A percentile compares a stretch with the other conserved stretches of the same genome.
These are phyloP conservation scores for Botrytis pseudocinerea DNA, from an alignment of 2,329 filamentous ascomycete species.

Conservation along the genomic window DNA sequence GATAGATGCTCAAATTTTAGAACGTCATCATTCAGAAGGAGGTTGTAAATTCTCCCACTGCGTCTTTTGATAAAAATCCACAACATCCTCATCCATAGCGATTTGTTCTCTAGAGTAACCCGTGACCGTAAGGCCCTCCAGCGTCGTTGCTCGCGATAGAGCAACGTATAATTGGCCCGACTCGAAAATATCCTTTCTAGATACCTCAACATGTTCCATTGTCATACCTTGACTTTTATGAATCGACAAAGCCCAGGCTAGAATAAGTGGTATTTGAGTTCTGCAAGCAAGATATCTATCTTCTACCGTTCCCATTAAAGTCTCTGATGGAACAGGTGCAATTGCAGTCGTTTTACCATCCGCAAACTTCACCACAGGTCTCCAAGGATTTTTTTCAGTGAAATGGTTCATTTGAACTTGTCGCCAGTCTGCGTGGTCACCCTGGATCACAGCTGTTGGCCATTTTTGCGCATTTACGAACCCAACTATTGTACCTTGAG, in stretches of 20 bases:
- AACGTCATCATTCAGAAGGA: background rate
- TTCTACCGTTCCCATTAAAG: conserved; percentile 20
- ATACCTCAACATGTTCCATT: conserved; percentile 35
- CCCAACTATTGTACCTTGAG: conserved; percentile 34
- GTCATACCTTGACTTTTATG: conserved; percentile 97
- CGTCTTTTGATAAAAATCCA: conserved; percentile 34
- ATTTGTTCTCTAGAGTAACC: conserved; percentile 29
- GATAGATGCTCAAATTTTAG: background rate
- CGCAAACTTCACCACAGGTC: conserved; percentile 32
- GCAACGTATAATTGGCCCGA: conserved; percentile 37
- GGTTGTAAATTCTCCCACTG: conserved; percentile 33
- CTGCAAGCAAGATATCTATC: conserved; percentile 33
- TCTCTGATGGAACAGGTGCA: conserved; percentile 22
- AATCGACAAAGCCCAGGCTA: conserved; percentile 94
- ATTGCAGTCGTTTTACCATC: conserved; percentile 27
- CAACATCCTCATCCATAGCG: conserved; percentile 32
- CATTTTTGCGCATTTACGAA: conserved; percentile 28
- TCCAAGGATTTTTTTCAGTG: background rate
- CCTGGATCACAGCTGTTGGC: background rate
- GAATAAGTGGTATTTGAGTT: conserved; percentile 69
- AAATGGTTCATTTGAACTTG: conserved; percentile 8
- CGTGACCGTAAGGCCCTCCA: conserved; percentile 36
- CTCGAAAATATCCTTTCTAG: conserved; percentile 35
- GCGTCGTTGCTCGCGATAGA: conserved; percentile 32
- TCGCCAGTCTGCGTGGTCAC: conserved; percentile 7